Percentiles rank a stretch among this genome's conserved stretches.
phyloP scores from a whole-genome alignment of 192 early-diverging fungal species.

The Backusella liffmaniae region DNA sequence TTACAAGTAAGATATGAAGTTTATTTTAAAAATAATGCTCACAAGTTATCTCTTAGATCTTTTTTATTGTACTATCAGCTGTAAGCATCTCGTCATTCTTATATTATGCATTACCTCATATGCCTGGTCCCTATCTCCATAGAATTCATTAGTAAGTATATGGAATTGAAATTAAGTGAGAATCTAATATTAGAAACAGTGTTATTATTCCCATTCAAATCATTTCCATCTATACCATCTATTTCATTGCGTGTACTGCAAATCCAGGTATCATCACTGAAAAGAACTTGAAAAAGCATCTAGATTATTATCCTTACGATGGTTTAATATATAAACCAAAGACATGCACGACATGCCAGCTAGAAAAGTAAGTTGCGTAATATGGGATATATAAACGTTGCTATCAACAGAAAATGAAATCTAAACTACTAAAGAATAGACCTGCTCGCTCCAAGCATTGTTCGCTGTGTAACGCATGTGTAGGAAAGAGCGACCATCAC shows the following conservation, averaged over 20 bases:
- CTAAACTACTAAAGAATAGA: constrained; percentile 10
- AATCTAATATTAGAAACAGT: constrained; percentile 17
- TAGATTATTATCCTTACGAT: constrained; percentile 47
- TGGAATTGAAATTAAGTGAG: neutral
- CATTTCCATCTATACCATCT: constrained; percentile 42
- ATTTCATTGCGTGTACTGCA: constrained; percentile 43
- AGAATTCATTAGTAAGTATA: constrained; percentile 31
- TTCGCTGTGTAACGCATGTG: constrained; percentile 52
- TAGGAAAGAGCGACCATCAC: constrained; percentile 49
- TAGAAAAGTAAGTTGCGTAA: constrained; percentile 43
- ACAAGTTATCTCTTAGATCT: constrained; percentile 22
- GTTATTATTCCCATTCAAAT: constrained; percentile 43
- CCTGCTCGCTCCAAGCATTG: constrained; percentile 59
- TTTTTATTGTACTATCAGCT: constrained; percentile 29
- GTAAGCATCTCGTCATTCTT: constrained; percentile 26
- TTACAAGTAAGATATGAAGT: constrained; percentile 19
- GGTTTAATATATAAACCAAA: constrained; percentile 47
- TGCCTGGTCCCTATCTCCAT: constrained; percentile 36
- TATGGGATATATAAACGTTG: neutral
- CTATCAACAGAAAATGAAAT: too few relatives aligned
- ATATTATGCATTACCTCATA: constrained; percentile 25
- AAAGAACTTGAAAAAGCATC: constrained; percentile 38
- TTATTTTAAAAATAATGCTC: neutral
- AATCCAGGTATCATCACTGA: constrained; percentile 47
- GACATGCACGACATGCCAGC: constrained; percentile 48